Base-by-base conservation (phyloP, 2,329 filamentous ascomycete genomes). In the Fusarium chlamydosporum region DNA sequence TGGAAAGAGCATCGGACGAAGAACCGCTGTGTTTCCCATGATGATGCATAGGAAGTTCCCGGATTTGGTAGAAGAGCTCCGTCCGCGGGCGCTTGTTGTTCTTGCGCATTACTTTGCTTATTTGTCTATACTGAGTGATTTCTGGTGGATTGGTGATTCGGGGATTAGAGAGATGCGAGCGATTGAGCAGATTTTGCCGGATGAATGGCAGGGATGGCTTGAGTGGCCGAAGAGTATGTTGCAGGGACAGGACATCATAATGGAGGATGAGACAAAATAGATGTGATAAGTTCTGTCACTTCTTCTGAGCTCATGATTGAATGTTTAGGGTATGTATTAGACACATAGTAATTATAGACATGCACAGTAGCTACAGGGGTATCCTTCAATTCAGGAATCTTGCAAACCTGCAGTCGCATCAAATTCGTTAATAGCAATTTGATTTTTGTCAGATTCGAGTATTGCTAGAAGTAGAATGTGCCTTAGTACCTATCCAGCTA, bases 111-210 rank as follows among this genome's bases (percentile, higher is more conserved):
- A 47, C 35, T 59, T 57, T 46, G 51, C 27, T 6, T n/a, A 46
- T 10, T 9, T 59, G 41, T 56, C 56, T 6, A 59, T 40, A 34
- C 13, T 56, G 27, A 41, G 27, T 26, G 29, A 33, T 10, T n/a
- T 23, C 7, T 57, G 51, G 52, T 59, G 51, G 51, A 23, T 56
- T 56, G 56, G 56, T 3, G 41, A 41, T 16, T 56, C 56, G 16
- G 52, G 41, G 2, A 10, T 27, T 6, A 41, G 52, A 34, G 56
- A 56, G 27, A 18, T 34, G 27, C 29, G n/a, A 41, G 56, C 51
- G 3, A 41, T 57, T 41, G 53, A 16, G n/a, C 18, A 33, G 12
- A 9, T 47, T 9, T 7, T 59, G 27, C 56, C 51, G 10, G 15
- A 23, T 16, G 51, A 57, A 16, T 57, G 51, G 51, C 53, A 47